Evolutionary conservation across 306 rosid species (phyloP).

Genomic region (Cucurbita moschata): DNA sequence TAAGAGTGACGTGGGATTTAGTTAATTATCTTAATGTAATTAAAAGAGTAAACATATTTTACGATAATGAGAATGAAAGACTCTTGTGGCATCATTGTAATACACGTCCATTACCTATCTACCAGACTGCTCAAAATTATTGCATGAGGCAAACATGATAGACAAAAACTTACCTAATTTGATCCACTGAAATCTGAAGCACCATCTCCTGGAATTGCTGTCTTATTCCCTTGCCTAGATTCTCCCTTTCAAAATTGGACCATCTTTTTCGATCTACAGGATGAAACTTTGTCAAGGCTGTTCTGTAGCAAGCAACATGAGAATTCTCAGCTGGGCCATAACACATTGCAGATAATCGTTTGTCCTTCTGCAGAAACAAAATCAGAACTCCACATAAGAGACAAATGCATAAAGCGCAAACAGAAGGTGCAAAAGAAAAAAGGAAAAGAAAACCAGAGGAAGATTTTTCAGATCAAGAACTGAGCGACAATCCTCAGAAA

Average conservation of each 20-base stretch:
- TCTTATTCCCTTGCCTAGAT: conserved; percentile 66
- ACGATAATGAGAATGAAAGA: neutral
- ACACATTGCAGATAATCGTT: conserved; percentile 30
- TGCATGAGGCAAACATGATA: neutral
- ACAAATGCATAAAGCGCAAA: neutral
- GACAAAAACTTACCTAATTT: conserved; percentile 27
- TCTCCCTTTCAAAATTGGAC: conserved; percentile 38
- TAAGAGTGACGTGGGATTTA: neutral
- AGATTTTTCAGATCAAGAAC: too few species aligned
- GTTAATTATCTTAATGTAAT: neutral
- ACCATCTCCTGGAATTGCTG: conserved; percentile 72
- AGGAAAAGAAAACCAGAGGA: too few species aligned
- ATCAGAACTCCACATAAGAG: neutral
- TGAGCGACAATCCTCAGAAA: too few species aligned
- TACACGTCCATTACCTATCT: neutral
- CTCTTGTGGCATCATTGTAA: neutral
- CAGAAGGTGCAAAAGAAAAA: neutral
- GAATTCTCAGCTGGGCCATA: conserved; percentile 73
- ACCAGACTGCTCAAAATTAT: neutral
- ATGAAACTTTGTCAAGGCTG: conserved; percentile 40
- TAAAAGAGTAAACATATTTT: neutral
- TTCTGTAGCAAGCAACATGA: conserved; percentile 49
- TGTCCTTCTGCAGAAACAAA: conserved; percentile 29
- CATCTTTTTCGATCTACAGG: conserved; percentile 56
- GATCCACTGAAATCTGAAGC: conserved; percentile 45